Conservation (phyloP, 2,329 filamentous ascomycete genomes). For the Biscogniauxia marginata region DNA sequence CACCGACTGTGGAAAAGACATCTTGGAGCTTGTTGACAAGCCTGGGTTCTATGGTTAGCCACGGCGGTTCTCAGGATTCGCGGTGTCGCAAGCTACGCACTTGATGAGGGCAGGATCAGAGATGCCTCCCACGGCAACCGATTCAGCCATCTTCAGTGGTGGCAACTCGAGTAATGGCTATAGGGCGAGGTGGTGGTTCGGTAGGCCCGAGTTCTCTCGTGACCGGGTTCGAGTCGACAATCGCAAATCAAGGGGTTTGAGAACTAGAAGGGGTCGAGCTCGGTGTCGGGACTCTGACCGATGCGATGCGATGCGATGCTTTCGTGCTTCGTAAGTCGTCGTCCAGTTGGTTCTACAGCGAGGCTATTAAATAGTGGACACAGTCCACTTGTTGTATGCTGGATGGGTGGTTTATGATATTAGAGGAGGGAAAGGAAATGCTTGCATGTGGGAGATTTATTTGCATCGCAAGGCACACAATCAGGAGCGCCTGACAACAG, state of each 20-base stretch:
- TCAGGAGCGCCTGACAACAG: slow-evolving; percentile 15
- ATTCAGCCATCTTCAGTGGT: slow-evolving; percentile 28
- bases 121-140: slow-evolving; percentile 54
- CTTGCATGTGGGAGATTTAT: slow-evolving; percentile 6
- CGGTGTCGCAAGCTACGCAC: slow-evolving; percentile 40
- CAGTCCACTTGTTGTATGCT: slow-evolving; percentile 12
- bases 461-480: slow-evolving; percentile 11
- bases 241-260: background rate
- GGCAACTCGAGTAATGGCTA: slow-evolving; percentile 1
- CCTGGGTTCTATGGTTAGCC: slow-evolving; percentile 42
- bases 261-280: background rate
- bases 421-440: slow-evolving; percentile 1
- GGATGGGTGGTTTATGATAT: slow-evolving; percentile 5
- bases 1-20: slow-evolving; percentile 97
- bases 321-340: slow-evolving; percentile 1
- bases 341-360: background rate
- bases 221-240: background rate
- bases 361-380: slow-evolving; percentile 11
- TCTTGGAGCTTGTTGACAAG: slow-evolving; percentile 99
- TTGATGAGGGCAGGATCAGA: slow-evolving; percentile 67
- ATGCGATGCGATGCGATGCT: too few relatives aligned
- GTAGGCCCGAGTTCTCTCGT: background rate
- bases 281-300: too few relatives aligned
- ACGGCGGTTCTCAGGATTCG: slow-evolving; percentile 18
- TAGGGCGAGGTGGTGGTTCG: slow-evolving; percentile 3